Percentiles rank a stretch among this genome's conserved stretches.
phyloP scores from a whole-genome alignment of 345 rosid genomes.

The Aquilaria malaccensis region DNA sequence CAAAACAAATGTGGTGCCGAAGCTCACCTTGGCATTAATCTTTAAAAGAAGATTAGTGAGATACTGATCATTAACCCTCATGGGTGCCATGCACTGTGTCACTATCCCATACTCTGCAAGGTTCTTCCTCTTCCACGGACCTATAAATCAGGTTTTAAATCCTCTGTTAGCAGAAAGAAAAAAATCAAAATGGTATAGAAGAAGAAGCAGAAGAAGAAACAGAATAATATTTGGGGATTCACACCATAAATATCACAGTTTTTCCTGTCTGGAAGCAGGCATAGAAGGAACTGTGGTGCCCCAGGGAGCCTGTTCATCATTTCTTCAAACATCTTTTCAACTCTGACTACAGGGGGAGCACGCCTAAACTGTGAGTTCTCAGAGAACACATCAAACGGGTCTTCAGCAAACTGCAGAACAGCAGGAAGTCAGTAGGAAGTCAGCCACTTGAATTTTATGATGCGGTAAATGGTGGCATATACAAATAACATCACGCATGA shows the following conservation, averaged over 20 bases:
- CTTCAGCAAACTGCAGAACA: slow-evolving; percentile 31
- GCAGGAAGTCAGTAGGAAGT: background rate
- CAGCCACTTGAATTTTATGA: background rate
- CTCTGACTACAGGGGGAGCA: slow-evolving; percentile 55
- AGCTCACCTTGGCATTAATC: slow-evolving; percentile 84
- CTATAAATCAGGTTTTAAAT: slow-evolving; percentile 21
- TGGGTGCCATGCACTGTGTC: slow-evolving; percentile 87
- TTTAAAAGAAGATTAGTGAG: slow-evolving; percentile 77
- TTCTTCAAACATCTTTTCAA: slow-evolving; percentile 76
- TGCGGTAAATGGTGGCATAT: background rate
- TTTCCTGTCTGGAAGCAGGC: slow-evolving; percentile 76
- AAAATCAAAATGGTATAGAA: no score
- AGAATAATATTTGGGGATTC: background rate
- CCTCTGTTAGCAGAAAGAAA: background rate
- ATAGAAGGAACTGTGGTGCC: slow-evolving; percentile 71
- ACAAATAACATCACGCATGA: background rate
- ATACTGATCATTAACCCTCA: slow-evolving; percentile 72
- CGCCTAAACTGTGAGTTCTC: slow-evolving; percentile 48
- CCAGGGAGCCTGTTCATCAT: slow-evolving; percentile 57
- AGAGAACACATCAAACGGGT: slow-evolving; percentile 46
- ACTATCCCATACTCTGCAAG: slow-evolving; percentile 77
- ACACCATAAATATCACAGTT: slow-evolving; percentile 83
- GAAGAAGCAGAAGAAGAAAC: background rate
- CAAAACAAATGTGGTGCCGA: background rate
- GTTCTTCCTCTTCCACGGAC: slow-evolving; percentile 86